Evolutionary conservation across 805 yeast genomes (phyloP).

Genomic region (Yarrowia sp.): DNA sequence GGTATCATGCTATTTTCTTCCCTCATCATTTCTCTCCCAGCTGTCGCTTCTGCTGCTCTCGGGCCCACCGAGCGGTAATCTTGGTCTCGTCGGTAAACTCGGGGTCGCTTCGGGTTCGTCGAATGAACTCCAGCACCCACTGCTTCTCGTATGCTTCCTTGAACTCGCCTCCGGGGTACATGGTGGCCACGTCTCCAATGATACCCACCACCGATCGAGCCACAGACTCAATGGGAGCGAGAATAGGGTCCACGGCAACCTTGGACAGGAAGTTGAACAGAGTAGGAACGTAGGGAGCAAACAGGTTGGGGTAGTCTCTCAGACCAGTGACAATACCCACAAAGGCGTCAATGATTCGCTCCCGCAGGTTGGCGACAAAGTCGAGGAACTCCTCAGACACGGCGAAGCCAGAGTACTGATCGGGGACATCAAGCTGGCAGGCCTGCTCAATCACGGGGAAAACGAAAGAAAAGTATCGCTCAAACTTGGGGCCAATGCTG

Average conservation of each 20-base stretch:
- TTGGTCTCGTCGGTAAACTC: slow-evolving; percentile 63
- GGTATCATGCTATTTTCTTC: slow-evolving; percentile 24
- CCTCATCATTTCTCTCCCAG: slow-evolving; percentile 19
- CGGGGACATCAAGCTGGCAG: slow-evolving; percentile 33
- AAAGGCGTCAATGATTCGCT: slow-evolving; percentile 91
- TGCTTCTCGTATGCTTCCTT: slow-evolving; percentile 62
- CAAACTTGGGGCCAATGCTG: slow-evolving; percentile 73
- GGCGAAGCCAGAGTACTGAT: slow-evolving; percentile 41
- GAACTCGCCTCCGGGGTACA: slow-evolving; percentile 77
- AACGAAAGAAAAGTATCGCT: slow-evolving; percentile 73
- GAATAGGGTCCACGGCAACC: slow-evolving; percentile 57
- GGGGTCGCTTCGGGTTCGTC: slow-evolving; percentile 64
- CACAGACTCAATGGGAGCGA: slow-evolving; percentile 64
- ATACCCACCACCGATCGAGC: slow-evolving; percentile 85
- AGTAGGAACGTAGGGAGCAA: slow-evolving; percentile 63
- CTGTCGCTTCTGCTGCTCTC: slow-evolving; percentile 69
- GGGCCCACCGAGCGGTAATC: slow-evolving; percentile 97
- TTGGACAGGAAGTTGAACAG: slow-evolving; percentile 67
- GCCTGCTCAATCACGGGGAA: slow-evolving; percentile 60
- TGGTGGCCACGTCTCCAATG: slow-evolving; percentile 87
- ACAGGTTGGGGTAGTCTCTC: slow-evolving; percentile 60
- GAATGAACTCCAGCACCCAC: slow-evolving; percentile 79
- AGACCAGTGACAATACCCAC: slow-evolving; percentile 95
- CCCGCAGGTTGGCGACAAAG: slow-evolving; percentile 67
- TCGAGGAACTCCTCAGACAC: slow-evolving; percentile 72